Evolutionary conservation across 495 filamentous ascomycete species (phyloP), one percentile per base, ranked within the genome.

Genomic region (Evernia prunastri): DNA sequence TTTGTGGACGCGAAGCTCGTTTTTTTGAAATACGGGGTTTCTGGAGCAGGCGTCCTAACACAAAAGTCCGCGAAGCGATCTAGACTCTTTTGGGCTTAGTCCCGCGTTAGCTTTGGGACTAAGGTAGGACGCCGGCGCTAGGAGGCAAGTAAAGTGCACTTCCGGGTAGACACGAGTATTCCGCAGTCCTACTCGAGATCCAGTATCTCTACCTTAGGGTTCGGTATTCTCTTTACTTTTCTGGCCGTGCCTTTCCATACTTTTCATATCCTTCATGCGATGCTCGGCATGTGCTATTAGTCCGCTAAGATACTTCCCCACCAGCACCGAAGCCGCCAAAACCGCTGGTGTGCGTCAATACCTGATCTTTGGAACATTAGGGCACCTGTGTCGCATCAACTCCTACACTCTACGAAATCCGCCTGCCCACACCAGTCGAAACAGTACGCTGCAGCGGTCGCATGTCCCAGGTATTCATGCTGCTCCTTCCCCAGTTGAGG

Each of bases 201-300:
- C n/a, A n/a, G n/a, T n/a, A n/a, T n/a, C n/a, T n/a, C n/a, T n/a
- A n/a, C n/a, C n/a, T n/a, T n/a, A n/a, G n/a, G 6, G 36, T 39
- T 12, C 13, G 36, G 40, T 20, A 43, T 43, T 3, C 8, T 43
- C 3, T 13, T 40, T 42, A 17, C 17, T 2, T 18, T 45, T 23
- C 6, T 49, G 45, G 25, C 4, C 13, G 45, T 49, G 45, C 23
- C 23, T 25, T 49, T 13, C 45, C 25, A 4, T 25, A 25, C 23
- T 49, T 49, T 27, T 25, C 4, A 12, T 43, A 36, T 33, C 9
- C 54, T 39, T 29, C 45, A 64, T 64, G 63, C 37, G 56, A 59
- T 64, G 56, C 57, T 58, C 42, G 6, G 42, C 42, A 59, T 64
- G 31, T 43, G 43, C 56, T 31, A 45, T 58, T 56, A 62, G 66